These are phyloP conservation scores for Capsella bursapastoris DNA, from an alignment of 345 rosid genomes.

Conservation along the genomic window DNA sequence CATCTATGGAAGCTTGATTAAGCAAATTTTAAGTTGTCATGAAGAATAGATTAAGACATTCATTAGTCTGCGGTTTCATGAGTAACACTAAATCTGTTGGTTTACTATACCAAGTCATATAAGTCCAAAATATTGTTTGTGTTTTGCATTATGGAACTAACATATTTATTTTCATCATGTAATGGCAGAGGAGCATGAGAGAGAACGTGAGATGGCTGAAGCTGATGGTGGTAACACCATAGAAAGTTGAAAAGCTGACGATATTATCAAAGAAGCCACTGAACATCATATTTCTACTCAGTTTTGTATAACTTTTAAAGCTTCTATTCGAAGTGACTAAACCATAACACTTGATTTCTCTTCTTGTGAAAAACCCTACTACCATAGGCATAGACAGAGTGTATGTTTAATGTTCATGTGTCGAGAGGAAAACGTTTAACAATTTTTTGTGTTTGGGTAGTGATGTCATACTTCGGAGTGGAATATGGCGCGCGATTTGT, in stretches of 20 bases:
- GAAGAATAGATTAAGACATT: neutral
- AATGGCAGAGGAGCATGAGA: constrained; percentile 71
- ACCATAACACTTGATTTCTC: constrained; percentile 19
- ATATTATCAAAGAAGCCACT: constrained; percentile 9
- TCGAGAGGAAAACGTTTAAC: neutral
- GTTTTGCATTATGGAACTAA: constrained; percentile 12
- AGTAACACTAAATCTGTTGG: neutral
- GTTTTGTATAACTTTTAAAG: constrained; percentile 14
- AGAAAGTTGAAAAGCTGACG: constrained; percentile 39
- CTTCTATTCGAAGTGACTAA: constrained; percentile 15
- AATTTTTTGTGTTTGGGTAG: neutral
- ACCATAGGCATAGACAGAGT: neutral
- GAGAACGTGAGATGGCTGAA: constrained; percentile 59
- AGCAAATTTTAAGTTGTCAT: neutral
- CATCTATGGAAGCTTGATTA: constrained; percentile 6
- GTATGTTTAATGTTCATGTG: neutral
- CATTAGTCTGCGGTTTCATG: neutral
- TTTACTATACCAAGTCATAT: neutral
- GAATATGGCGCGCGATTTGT: neutral
- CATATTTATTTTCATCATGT: constrained; percentile 7
- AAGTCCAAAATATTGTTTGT: constrained; percentile 1
- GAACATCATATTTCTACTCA: constrained; percentile 5
- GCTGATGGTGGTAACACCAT: constrained; percentile 40
- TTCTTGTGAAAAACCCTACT: neutral
- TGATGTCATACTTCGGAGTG: neutral